A percentile compares a stretch with the other conserved stretches of the same genome.
Evolutionary conservation across 208 protist species (phyloP).

Genomic region (Balamuthia mandrillaris): DNA sequence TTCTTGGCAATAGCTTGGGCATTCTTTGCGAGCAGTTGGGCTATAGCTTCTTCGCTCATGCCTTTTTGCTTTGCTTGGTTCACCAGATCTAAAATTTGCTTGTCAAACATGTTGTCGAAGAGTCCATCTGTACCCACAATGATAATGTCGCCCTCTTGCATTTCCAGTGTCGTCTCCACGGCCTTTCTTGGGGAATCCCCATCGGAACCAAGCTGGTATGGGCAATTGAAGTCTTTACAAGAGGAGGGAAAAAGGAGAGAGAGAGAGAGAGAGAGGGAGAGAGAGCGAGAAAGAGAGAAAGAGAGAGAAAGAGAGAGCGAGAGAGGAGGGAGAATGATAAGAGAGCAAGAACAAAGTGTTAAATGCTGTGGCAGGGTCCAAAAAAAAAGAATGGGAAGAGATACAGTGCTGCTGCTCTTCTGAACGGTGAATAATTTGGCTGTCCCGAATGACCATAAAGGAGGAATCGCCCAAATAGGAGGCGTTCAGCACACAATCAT

Average conservation of each 20-base stretch:
- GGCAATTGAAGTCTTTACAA: not conserved
- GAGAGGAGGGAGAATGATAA: no score
- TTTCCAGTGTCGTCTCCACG: not conserved
- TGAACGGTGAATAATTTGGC: not conserved
- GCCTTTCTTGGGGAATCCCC: not conserved
- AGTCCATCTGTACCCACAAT: not conserved
- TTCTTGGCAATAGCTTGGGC: not conserved
- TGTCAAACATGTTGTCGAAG: constrained; percentile 25
- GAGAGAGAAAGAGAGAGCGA: no score
- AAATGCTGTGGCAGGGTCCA: no score
- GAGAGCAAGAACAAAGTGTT: no score
- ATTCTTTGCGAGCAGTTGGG: not conserved
- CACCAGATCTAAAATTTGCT: not conserved
- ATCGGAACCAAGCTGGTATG: not conserved
- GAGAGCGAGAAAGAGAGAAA: no score
- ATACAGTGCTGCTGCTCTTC: not conserved
- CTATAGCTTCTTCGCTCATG: not conserved
- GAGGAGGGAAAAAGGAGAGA: no score
- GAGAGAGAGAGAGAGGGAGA: no score
- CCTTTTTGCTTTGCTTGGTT: not conserved
- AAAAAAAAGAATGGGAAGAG: no score
- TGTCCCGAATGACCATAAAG: not conserved
- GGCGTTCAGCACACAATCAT: no score
- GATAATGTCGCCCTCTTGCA: constrained; percentile 2
- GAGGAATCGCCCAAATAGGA: not conserved